Evolutionary conservation across 225 moss, liverwort and hornwort genomes (phyloP).

Genomic region (Thuidium tamariscinum): DNA sequence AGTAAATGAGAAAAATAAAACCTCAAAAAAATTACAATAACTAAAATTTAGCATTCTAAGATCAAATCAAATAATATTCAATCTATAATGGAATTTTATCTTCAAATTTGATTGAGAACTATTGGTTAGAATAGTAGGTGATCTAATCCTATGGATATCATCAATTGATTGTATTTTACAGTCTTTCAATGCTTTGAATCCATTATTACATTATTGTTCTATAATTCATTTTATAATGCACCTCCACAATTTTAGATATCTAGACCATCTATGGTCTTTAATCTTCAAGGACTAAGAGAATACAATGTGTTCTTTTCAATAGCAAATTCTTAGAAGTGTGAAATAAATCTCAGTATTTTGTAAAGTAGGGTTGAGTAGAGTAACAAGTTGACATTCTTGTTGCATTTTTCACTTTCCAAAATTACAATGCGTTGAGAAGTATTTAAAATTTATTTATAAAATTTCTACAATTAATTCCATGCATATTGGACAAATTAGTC

Average conservation of each 20-base stretch:
- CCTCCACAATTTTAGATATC: background rate
- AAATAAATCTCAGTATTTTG: too few relatives aligned
- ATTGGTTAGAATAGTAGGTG: background rate
- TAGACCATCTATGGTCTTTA: fast-evolving
- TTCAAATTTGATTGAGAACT: background rate
- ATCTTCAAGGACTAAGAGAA: too few relatives aligned
- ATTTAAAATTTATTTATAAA: too few relatives aligned
- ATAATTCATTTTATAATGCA: background rate
- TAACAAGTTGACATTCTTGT: too few relatives aligned
- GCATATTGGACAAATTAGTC: too few relatives aligned
- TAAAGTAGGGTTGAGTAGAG: too few relatives aligned
- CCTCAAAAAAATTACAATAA: background rate
- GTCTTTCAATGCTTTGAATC: background rate
- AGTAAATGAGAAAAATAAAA: too few relatives aligned
- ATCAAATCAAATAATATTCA: background rate
- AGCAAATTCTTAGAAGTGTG: too few relatives aligned
- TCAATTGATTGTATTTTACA: background rate
- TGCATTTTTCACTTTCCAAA: too few relatives aligned
- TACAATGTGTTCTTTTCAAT: too few relatives aligned
- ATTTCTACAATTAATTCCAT: too few relatives aligned
- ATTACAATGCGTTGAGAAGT: too few relatives aligned
- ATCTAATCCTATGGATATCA: background rate
- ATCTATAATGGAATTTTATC: background rate
- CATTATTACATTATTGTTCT: background rate
- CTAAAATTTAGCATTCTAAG: background rate